These are phyloP conservation scores for Sporisorium reilianum DNA, from an alignment of 1,284 basidiomycete genomes.

Conservation along the genomic window DNA sequence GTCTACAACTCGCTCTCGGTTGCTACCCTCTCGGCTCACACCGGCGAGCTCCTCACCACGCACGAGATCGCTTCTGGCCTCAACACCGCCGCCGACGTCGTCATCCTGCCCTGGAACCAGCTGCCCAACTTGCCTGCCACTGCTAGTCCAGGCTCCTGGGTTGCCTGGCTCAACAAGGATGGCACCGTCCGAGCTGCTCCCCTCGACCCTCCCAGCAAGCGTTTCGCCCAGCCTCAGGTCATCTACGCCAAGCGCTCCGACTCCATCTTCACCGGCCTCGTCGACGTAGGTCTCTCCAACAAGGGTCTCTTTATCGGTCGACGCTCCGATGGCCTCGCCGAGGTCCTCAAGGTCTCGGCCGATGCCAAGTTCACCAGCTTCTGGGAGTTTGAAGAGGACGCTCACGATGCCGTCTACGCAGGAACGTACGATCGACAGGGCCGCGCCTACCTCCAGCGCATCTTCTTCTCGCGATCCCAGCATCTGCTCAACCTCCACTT, in stretches of 20 bases:
- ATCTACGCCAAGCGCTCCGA: constrained; percentile 48
- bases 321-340: constrained; percentile 53
- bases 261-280: constrained; percentile 37
- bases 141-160: constrained; percentile 54
- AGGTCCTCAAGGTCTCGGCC: constrained; percentile 55
- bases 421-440: constrained; percentile 76
- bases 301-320: constrained; percentile 57
- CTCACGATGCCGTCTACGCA: constrained; percentile 65
- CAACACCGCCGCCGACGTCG: constrained; percentile 36
- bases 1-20: constrained; percentile 40
- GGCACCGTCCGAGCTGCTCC: constrained; percentile 54
- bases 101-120: constrained; percentile 49
- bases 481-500: constrained; percentile 73
- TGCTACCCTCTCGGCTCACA: constrained; percentile 44
- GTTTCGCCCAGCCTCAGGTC: constrained; percentile 48
- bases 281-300: constrained; percentile 59
- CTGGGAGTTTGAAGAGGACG: constrained; percentile 67
- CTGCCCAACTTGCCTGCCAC: constrained; percentile 46
- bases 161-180: constrained; percentile 62
- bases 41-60: constrained; percentile 45
- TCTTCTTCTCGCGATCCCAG: constrained; percentile 73
- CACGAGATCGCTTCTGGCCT: constrained; percentile 45
- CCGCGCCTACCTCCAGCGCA: constrained; percentile 76
- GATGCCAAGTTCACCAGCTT: constrained; percentile 48
- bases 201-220: constrained; percentile 46